Evolutionary conservation across 306 rosid genomes (phyloP).

Genomic region (Cucurbita argyrosperma): DNA sequence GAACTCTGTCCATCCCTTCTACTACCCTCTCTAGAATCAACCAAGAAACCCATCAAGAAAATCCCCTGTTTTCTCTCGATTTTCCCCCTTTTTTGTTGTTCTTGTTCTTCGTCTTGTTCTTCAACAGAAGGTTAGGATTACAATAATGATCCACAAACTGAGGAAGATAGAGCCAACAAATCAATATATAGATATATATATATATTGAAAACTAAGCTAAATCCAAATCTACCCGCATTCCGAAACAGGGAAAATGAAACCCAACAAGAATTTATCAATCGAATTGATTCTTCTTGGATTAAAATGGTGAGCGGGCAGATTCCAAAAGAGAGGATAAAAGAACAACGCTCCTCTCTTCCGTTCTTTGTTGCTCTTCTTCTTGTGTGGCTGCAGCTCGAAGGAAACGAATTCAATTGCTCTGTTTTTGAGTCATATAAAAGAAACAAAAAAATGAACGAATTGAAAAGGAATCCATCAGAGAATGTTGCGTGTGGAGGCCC

Average conservation of each 20-base stretch:
- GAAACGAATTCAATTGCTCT: not conserved
- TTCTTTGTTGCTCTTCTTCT: not conserved
- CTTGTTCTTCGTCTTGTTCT: not conserved
- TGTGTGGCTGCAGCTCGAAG: not conserved
- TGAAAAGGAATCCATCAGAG: too few species aligned
- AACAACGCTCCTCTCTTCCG: not conserved
- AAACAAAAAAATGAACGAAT: not conserved
- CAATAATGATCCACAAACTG: not conserved
- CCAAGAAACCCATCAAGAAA: conserved; percentile 40
- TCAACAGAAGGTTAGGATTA: not conserved
- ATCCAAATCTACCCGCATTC: conserved; percentile 9
- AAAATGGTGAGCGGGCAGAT: conserved; percentile 11
- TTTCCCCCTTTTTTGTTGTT: too few species aligned
- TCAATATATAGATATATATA: not conserved
- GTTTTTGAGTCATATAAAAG: not conserved
- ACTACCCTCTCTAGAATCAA: conserved; percentile 24
- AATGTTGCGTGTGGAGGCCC: conserved; percentile 1
- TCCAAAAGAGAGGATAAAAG: not conserved
- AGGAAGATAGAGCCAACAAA: not conserved
- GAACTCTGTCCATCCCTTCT: conserved; percentile 21
- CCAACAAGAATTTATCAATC: not conserved
- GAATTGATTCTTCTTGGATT: not conserved
- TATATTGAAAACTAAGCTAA: not conserved
- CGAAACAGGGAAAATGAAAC: not conserved
- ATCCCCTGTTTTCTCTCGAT: not conserved